phyloP scores from a whole-genome alignment of 2,329 filamentous ascomycete genomes.

The Colletotrichum cordylinicola region DNA sequence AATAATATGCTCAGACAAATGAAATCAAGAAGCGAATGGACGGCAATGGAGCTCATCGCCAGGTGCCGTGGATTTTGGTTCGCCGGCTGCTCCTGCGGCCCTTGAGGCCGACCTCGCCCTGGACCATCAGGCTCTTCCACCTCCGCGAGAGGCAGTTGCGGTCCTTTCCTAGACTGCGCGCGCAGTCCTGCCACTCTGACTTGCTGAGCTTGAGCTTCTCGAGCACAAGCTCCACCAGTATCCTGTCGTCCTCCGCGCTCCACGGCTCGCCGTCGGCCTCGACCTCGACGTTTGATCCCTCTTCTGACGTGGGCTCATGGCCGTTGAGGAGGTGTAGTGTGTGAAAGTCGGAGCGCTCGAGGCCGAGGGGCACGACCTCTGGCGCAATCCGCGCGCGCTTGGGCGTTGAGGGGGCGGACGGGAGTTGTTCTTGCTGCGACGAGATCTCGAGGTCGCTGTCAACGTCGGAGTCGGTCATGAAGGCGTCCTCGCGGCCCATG shows the following conservation, averaged over 20 bases:
- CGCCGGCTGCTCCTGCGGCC: slow-evolving; percentile 45
- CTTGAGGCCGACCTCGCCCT: slow-evolving; percentile 66
- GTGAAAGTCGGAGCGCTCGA: slow-evolving; percentile 65
- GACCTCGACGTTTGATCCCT: slow-evolving; percentile 44
- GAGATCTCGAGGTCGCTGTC: slow-evolving; percentile 44
- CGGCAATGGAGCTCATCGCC: slow-evolving; percentile 45
- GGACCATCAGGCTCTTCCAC: slow-evolving; percentile 68
- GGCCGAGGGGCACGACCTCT: slow-evolving; percentile 63
- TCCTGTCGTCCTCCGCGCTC: slow-evolving; percentile 68
- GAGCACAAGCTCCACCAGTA: slow-evolving; percentile 71
- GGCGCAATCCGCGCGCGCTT: slow-evolving; percentile 67
- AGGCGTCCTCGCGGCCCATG: slow-evolving; percentile 43
- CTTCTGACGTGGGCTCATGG: slow-evolving; percentile 25
- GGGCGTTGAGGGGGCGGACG: slow-evolving; percentile 55
- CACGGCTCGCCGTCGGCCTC: slow-evolving; percentile 57
- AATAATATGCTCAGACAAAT: not conserved
- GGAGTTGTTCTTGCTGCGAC: slow-evolving; percentile 23
- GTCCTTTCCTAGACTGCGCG: slow-evolving; percentile 66
- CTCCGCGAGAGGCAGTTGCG: slow-evolving; percentile 60
- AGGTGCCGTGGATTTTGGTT: slow-evolving; percentile 58
- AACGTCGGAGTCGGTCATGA: slow-evolving; percentile 29
- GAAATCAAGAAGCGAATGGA: not conserved
- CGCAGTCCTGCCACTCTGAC: slow-evolving; percentile 72
- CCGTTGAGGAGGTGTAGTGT: slow-evolving; percentile 43
- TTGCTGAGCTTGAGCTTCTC: slow-evolving; percentile 70